A percentile compares a stretch with the other conserved stretches of the same genome.
Conservation (phyloP, 2,329 filamentous ascomycete species). For the Colletotrichum noveboracense region DNA sequence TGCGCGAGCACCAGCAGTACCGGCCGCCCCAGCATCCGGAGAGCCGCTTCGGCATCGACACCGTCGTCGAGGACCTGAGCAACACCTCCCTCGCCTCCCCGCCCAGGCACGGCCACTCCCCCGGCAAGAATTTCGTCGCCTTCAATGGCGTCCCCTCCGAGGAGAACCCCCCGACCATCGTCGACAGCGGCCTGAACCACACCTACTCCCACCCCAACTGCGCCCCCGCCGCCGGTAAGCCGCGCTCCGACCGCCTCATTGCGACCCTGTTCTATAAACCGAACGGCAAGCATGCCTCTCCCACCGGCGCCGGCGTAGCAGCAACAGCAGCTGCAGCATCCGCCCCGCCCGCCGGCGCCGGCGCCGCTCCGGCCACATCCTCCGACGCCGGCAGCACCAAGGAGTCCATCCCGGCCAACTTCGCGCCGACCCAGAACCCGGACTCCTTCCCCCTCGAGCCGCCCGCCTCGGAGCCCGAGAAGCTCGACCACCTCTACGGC, state of each 20-base stretch:
- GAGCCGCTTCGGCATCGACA: conserved; percentile 66
- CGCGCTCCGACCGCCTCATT: conserved; percentile 55
- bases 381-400: conserved; percentile 32
- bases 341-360: neutral
- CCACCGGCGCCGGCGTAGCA: neutral
- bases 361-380: neutral
- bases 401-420: conserved; percentile 53
- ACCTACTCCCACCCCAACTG: conserved; percentile 69
- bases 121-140: conserved; percentile 43
- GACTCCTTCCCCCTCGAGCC: conserved; percentile 67
- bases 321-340: neutral
- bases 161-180: conserved; percentile 62
- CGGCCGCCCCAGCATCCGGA: conserved; percentile 61
- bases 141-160: conserved; percentile 68
- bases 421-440: conserved; percentile 64
- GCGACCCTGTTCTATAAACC: conserved; percentile 70
- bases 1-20: conserved; percentile 69
- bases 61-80: conserved; percentile 63
- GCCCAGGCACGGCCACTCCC: conserved; percentile 21
- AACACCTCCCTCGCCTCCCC: conserved; percentile 38
- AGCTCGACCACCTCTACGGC: conserved; percentile 69
- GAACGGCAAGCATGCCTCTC: conserved; percentile 25
- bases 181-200: conserved; percentile 68
- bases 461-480: conserved; percentile 59
- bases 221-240: conserved; percentile 53